These are phyloP conservation scores for Epicoccum nigrum DNA, from an alignment of 2,329 filamentous ascomycete species.

Conservation along the genomic window DNA sequence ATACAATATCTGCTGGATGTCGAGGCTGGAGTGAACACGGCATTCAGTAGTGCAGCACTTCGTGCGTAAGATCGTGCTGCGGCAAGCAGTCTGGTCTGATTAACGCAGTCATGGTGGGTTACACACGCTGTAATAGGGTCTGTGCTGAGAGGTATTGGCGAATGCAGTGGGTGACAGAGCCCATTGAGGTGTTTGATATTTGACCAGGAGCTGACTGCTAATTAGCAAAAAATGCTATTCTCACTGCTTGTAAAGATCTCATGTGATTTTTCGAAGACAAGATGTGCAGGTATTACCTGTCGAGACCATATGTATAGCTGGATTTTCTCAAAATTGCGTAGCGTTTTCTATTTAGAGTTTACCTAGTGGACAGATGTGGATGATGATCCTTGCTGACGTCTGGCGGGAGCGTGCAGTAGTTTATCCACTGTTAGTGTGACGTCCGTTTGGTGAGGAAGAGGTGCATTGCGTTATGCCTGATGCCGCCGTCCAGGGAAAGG, in stretches of 20 bases:
- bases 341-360: too few relatives aligned
- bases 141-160: not conserved
- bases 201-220: too few relatives aligned
- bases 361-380: not conserved
- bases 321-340: too few relatives aligned
- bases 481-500: not conserved
- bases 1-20: not conserved
- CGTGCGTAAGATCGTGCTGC: conserved; percentile 1
- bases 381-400: not conserved
- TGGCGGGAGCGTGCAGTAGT: conserved; percentile 5
- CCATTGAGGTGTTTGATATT: too few relatives aligned
- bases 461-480: not conserved
- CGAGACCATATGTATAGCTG: too few relatives aligned
- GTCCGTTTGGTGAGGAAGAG: not conserved
- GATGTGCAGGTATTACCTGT: too few relatives aligned
- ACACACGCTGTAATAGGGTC: not conserved
- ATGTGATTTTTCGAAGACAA: too few relatives aligned
- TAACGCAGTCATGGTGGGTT: not conserved
- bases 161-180: too few relatives aligned
- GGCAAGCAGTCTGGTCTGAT: not conserved
- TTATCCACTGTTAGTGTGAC: conserved; percentile 7
- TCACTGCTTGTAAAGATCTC: too few relatives aligned
- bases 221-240: too few relatives aligned
- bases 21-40: not conserved
- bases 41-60: conserved; percentile 1